These are phyloP conservation scores for Kazachstania psychrophila DNA, from an alignment of 805 yeast species.

Conservation along the genomic window DNA sequence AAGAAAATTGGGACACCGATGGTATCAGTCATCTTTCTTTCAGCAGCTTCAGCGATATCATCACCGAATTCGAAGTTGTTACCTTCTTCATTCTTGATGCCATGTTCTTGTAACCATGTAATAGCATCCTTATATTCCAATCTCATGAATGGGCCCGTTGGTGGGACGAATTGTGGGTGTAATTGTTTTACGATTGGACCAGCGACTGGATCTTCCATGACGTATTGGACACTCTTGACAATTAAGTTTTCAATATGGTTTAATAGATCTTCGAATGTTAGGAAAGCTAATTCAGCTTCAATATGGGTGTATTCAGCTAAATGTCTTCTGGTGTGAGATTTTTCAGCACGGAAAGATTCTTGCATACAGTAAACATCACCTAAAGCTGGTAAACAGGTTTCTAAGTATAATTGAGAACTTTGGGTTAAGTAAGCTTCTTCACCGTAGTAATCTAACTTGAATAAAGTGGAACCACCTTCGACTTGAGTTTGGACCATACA, in stretches of 20 bases:
- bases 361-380: constrained; percentile 97
- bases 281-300: constrained; percentile 87
- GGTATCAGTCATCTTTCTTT: constrained; percentile 95
- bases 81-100: constrained; percentile 89
- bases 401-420: constrained; percentile 92
- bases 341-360: constrained; percentile 98
- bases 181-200: constrained; percentile 84
- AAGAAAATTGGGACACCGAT: constrained; percentile 88
- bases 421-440: constrained; percentile 95
- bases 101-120: constrained; percentile 94
- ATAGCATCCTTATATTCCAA: constrained; percentile 86
- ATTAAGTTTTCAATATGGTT: constrained; percentile 76
- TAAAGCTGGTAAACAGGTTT: constrained; percentile 89
- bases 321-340: constrained; percentile 97
- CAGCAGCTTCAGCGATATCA: constrained; percentile 99
- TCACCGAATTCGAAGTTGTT: constrained; percentile 92
- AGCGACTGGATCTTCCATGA: constrained; percentile 82
- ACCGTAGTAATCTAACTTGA: constrained; percentile 88
- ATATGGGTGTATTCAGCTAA: constrained; percentile 93
- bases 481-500: constrained; percentile 99
- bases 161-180: constrained; percentile 85
- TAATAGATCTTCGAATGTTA: constrained; percentile 79
- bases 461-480: constrained; percentile 96
- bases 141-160: constrained; percentile 80
- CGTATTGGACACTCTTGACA: constrained; percentile 58